Conservation (phyloP, 2,329 filamentous ascomycete species). For the Beauveria bassiana region DNA sequence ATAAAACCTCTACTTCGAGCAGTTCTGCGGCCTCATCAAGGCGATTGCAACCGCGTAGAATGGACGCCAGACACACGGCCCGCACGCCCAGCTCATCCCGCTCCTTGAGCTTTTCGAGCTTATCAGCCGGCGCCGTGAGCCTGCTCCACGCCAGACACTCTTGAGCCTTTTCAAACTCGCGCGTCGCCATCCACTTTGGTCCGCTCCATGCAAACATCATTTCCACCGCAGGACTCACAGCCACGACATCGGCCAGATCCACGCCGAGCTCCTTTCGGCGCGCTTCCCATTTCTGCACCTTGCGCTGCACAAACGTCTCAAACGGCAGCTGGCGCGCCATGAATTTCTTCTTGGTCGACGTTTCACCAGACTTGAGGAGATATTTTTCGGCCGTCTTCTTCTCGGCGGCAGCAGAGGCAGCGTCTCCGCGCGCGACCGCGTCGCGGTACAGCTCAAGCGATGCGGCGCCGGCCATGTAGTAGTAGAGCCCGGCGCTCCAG, state of each 20-base stretch:
- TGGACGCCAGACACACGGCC: constrained; percentile 57
- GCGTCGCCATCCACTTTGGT: constrained; percentile 65
- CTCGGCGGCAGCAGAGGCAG: constrained; percentile 43
- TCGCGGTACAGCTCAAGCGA: constrained; percentile 77
- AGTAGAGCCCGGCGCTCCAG: constrained; percentile 86
- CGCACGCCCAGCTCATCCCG: constrained; percentile 57
- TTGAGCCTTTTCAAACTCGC: constrained; percentile 57
- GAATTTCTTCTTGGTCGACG: constrained; percentile 80
- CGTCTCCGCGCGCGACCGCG: constrained; percentile 28
- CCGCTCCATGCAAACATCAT: constrained; percentile 96
- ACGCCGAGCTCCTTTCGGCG: constrained; percentile 59
- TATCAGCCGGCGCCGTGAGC: constrained; percentile 37
- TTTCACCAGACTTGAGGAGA: constrained; percentile 61
- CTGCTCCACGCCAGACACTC: constrained; percentile 57
- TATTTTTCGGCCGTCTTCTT: constrained; percentile 61
- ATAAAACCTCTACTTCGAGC: constrained; percentile 57
- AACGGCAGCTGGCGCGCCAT: constrained; percentile 87
- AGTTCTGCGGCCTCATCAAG: constrained; percentile 57
- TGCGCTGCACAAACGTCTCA: constrained; percentile 76
- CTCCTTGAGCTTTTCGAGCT: constrained; percentile 38
- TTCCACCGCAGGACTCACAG: constrained; percentile 73
- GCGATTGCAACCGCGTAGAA: constrained; percentile 55
- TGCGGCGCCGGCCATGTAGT: constrained; percentile 73
- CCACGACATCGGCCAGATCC: constrained; percentile 71
- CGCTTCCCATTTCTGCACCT: constrained; percentile 81